Conservation (phyloP, 805 yeast genomes). For the Candida nemodendra region DNA sequence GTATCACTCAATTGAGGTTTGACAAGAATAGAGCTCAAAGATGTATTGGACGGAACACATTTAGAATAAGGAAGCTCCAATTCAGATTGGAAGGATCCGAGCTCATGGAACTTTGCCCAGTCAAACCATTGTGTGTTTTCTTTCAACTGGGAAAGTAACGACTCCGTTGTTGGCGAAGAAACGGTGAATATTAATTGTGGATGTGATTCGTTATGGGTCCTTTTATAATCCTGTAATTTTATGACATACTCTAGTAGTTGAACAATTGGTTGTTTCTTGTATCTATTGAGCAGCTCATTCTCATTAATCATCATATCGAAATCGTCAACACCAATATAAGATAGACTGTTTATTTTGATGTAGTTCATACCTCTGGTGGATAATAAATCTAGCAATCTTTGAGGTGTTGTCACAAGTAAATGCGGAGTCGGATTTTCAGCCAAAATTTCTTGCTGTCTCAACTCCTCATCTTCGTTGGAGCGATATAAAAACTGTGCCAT, state of each 20-base stretch:
- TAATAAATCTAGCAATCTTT: slow-evolving; percentile 34
- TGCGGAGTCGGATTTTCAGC: slow-evolving; percentile 29
- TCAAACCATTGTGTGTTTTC: slow-evolving; percentile 49
- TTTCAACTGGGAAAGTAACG: slow-evolving; percentile 51
- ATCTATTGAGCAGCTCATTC: slow-evolving; percentile 12
- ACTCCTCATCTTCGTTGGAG: slow-evolving; percentile 23
- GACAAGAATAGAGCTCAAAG: slow-evolving; percentile 24
- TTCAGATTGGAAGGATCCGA: slow-evolving; percentile 26
- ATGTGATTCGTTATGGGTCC: slow-evolving; percentile 32
- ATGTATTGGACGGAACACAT: slow-evolving; percentile 22
- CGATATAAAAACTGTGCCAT: slow-evolving; percentile 34
- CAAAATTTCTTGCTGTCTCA: slow-evolving; percentile 23
- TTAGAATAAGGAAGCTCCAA: slow-evolving; percentile 22
- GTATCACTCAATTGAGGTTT: slow-evolving; percentile 19
- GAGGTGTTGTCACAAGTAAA: slow-evolving; percentile 35
- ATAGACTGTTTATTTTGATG: slow-evolving; percentile 26
- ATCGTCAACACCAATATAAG: slow-evolving; percentile 34
- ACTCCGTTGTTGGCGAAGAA: slow-evolving; percentile 34
- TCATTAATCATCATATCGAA: slow-evolving; percentile 31
- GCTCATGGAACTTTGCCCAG: slow-evolving; percentile 29
- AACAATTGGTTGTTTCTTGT: slow-evolving; percentile 30
- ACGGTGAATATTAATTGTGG: slow-evolving; percentile 31
- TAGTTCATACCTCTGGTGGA: slow-evolving; percentile 33
- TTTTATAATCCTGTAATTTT: slow-evolving; percentile 31
- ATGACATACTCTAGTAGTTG: slow-evolving; percentile 31